Conservation (phyloP, 225 moss, liverwort and hornwort genomes). For the Ulota crispa region DNA sequence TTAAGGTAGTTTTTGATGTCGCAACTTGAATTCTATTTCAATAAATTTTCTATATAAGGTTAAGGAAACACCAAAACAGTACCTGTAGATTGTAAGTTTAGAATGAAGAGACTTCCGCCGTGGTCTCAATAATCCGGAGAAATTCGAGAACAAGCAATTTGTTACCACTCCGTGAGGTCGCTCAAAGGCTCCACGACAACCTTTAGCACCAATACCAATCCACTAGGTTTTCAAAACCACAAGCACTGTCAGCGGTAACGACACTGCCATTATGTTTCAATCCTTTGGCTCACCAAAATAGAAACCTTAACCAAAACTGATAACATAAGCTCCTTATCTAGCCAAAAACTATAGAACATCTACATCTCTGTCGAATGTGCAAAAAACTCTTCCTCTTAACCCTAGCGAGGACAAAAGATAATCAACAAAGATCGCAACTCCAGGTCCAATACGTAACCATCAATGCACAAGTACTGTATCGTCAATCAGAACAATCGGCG, state of each 20-base stretch:
- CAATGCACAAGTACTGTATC: background rate
- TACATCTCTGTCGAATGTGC: background rate
- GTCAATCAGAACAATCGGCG: background rate
- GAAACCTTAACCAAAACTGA: background rate
- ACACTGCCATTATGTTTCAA: background rate
- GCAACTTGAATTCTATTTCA: no score
- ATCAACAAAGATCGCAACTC: background rate
- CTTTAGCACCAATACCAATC: constrained; percentile 1
- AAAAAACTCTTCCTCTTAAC: background rate
- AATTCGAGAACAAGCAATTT: background rate
- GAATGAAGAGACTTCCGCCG: background rate
- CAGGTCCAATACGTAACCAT: background rate
- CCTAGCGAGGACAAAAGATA: background rate
- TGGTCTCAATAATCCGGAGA: background rate
- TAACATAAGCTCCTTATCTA: background rate
- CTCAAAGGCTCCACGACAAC: constrained; percentile 9
- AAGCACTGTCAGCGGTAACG: background rate
- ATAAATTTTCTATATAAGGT: no score
- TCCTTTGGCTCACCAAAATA: background rate
- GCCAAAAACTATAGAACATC: background rate
- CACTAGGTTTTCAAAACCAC: background rate
- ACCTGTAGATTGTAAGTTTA: background rate
- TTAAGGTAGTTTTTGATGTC: no score
- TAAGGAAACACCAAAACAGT: background rate
- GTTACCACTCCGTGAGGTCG: background rate